phyloP scores from a whole-genome alignment of 441 rosid species.

The California macrophylla region DNA sequence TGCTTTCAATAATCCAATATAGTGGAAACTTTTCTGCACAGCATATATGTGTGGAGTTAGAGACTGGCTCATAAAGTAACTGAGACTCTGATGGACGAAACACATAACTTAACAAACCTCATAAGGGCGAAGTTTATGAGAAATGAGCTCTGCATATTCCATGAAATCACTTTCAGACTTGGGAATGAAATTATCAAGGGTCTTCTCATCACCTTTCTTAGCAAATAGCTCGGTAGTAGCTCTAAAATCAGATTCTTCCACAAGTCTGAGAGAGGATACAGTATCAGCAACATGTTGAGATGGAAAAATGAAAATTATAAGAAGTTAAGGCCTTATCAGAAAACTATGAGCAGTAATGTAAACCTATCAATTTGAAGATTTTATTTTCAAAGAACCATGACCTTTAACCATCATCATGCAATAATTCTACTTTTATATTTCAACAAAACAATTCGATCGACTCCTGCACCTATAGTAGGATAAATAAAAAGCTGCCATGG shows the following conservation, averaged over 20 bases:
- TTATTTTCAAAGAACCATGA: neutral
- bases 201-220: slow-evolving; percentile 48
- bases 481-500: too few relatives aligned
- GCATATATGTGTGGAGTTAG: neutral
- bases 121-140: slow-evolving; percentile 53
- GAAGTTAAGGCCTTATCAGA: neutral
- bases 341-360: too few relatives aligned
- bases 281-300: neutral
- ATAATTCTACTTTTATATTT: neutral
- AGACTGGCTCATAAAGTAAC: slow-evolving; percentile 6
- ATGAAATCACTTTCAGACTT: slow-evolving; percentile 78
- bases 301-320: neutral
- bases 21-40: slow-evolving; percentile 78
- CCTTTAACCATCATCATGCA: neutral
- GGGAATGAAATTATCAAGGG: slow-evolving; percentile 64
- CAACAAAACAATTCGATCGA: too few relatives aligned
- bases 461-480: too few relatives aligned
- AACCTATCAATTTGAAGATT: too few relatives aligned
- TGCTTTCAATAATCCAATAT: slow-evolving; percentile 52
- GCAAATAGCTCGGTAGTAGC: slow-evolving; percentile 63
- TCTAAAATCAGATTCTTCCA: slow-evolving; percentile 80
- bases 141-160: slow-evolving; percentile 84
- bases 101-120: slow-evolving; percentile 41
- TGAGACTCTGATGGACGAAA: neutral
- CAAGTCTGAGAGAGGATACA: slow-evolving; percentile 42